Evolutionary conservation across 1,139 yeast species (phyloP).

Genomic region (Kurtzmaniella natalensis): DNA sequence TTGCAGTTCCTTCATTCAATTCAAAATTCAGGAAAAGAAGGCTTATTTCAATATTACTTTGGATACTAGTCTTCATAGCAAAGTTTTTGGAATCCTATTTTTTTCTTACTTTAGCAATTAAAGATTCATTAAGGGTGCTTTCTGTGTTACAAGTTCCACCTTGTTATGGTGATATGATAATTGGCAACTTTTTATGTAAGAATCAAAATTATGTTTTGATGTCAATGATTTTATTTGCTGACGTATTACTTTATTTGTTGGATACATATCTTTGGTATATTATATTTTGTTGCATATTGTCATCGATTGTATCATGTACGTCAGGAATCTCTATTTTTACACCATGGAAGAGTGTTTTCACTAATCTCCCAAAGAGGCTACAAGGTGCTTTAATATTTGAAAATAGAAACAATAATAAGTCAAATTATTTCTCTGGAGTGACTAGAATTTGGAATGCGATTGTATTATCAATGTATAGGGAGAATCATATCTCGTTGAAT

Average conservation of each 20-base stretch:
- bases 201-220: conserved; percentile 59
- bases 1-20: conserved; percentile 51
- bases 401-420: conserved; percentile 26
- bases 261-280: conserved; percentile 91
- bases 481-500: conserved; percentile 70
- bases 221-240: conserved; percentile 55
- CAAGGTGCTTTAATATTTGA: conserved; percentile 59
- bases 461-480: conserved; percentile 69
- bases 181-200: conserved; percentile 52
- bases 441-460: conserved; percentile 82
- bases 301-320: conserved; percentile 64
- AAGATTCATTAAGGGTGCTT: conserved; percentile 74
- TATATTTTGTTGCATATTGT: conserved; percentile 71
- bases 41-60: conserved; percentile 55
- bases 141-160: conserved; percentile 54
- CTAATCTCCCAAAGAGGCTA: conserved; percentile 71
- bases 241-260: conserved; percentile 68
- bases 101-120: conserved; percentile 69
- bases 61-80: conserved; percentile 67
- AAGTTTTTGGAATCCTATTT: conserved; percentile 80
- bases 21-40: conserved; percentile 45
- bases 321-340: conserved; percentile 78
- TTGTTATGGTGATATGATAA: conserved; percentile 55
- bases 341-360: conserved; percentile 81
- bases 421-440: too few relatives aligned